Evolutionary conservation across 768 basidiomycete species (phyloP).

Genomic region (Fibroporia radiculosa): DNA sequence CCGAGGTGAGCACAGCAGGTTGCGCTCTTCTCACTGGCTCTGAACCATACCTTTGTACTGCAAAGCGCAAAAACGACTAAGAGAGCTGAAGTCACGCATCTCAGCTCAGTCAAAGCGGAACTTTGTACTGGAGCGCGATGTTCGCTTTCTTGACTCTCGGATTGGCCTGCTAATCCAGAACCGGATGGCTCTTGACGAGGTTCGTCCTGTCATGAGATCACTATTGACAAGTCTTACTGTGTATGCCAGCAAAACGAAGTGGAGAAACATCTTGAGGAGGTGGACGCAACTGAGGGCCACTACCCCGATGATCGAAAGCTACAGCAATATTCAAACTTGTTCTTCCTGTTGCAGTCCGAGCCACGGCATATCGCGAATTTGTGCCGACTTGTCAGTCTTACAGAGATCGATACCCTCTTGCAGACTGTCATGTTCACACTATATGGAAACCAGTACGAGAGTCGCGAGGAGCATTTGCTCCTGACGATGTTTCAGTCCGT

Average conservation of each 20-base stretch:
- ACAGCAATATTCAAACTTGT: constrained; percentile 96
- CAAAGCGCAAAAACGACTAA: constrained; percentile 89
- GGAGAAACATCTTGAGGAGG: constrained; percentile 90
- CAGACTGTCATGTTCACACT: constrained; percentile 99
- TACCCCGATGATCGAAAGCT: constrained; percentile 92
- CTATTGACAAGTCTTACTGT: not conserved
- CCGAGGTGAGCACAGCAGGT: constrained; percentile 50
- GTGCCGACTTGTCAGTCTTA: constrained; percentile 90
- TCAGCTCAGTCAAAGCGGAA: constrained; percentile 99
- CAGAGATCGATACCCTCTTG: constrained; percentile 97
- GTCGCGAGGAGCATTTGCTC: constrained; percentile 95
- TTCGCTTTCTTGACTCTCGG: constrained; percentile 94
- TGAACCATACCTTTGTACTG: constrained; percentile 1
- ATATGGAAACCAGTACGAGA: constrained; percentile 87
- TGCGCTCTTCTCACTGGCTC: not conserved
- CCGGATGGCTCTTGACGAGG: constrained; percentile 94
- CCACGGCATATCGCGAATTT: constrained; percentile 95
- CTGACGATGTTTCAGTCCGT: constrained; percentile 99
- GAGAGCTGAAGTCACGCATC: constrained; percentile 94
- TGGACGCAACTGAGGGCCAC: constrained; percentile 85
- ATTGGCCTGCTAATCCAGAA: constrained; percentile 98
- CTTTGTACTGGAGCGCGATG: constrained; percentile 97
- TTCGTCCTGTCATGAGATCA: constrained; percentile 31
- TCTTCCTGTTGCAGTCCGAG: constrained; percentile 97
- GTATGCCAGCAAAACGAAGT: constrained; percentile 83